Evolutionary conservation across 1,284 basidiomycete species (phyloP), one percentile per base, ranked within the genome.

Genomic region (Boletellus deceptivus): DNA sequence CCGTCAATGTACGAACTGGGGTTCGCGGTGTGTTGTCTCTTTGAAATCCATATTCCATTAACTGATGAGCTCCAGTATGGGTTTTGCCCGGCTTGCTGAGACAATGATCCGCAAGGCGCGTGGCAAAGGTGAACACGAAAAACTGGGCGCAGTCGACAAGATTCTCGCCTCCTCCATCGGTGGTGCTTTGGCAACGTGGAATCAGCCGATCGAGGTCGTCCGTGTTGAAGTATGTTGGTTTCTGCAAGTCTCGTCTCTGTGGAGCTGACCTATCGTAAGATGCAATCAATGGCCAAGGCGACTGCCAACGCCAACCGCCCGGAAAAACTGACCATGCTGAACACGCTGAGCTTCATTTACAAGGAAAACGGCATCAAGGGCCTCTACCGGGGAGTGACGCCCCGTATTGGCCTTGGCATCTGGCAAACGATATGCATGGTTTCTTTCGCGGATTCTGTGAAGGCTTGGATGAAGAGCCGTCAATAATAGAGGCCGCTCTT

Each of bases 401-500:
- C 97, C 46, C 91, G 97, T 58, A 93, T 99, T 67, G 95, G 86
- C 63, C 84, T 99, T 55, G 96, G 95, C 56, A 82, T 96, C 65
- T 97, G 94, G 94, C 93, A 96, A 72, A 96, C 94, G 11, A 78
- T 98, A 58, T 98, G 94, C 79, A 98, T 98, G 95, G 95, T 98
- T 57, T 93, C 90, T 18, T 91, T 98, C 59, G 93, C 94, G 14
- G 95, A 98, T 73, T 94, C 94, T 65, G 93, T 97, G 58, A 93
- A 93, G 70, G 78, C 73, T 55, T 91, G 88, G 80, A 74, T 82
- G 22, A 80, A 80, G 60, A 71, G 68, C 55, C 53, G 55, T 49
- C 52, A 67, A 43, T 66, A 51, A 64, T 51, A 41, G 45, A 55
- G 33, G 34, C 6, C 20, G 25, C 34, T 24, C n/a, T n/a, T n/a